These are phyloP conservation scores for Trichoderma asperellum DNA, from an alignment of 2,329 filamentous ascomycete species.

Conservation along the genomic window DNA sequence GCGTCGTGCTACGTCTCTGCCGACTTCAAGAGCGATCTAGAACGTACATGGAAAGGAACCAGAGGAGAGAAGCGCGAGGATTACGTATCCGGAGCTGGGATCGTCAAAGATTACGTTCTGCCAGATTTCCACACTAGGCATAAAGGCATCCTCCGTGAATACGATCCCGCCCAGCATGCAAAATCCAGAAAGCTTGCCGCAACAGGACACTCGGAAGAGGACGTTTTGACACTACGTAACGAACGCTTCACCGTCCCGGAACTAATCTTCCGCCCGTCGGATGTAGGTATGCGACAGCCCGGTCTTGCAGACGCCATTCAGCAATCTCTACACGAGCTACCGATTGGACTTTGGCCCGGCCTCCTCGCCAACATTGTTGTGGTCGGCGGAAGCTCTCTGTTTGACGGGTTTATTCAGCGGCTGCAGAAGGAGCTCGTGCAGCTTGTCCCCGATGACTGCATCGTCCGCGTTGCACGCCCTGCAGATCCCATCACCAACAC, in stretches of 20 bases:
- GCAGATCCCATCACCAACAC: constrained; percentile 76
- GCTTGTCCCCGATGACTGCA: constrained; percentile 74
- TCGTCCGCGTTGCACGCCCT: constrained; percentile 72
- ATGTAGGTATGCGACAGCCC: constrained; percentile 82
- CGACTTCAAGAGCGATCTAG: constrained; percentile 77
- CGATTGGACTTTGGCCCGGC: constrained; percentile 80
- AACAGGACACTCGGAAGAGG: constrained; percentile 60
- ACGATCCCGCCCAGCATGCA: constrained; percentile 69
- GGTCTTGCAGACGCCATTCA: constrained; percentile 83
- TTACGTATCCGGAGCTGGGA: constrained; percentile 57
- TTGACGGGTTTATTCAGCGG: constrained; percentile 80
- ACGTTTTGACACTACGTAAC: constrained; percentile 84
- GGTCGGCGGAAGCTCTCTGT: constrained; percentile 81
- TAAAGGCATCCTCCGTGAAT: constrained; percentile 74
- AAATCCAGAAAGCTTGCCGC: constrained; percentile 52
- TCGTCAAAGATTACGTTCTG: constrained; percentile 89
- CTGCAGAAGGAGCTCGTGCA: constrained; percentile 75
- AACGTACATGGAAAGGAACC: constrained; percentile 81
- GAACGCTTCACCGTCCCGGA: constrained; percentile 92
- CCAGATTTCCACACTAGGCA: constrained; percentile 71
- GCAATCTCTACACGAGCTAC: constrained; percentile 74
- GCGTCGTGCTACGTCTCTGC: constrained; percentile 79
- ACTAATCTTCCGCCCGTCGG: constrained; percentile 81
- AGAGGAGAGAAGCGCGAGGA: constrained; percentile 58
- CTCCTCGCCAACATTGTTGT: constrained; percentile 86